phyloP scores from a whole-genome alignment of 2,329 filamentous ascomycete genomes.

The Neurospora sp. region DNA sequence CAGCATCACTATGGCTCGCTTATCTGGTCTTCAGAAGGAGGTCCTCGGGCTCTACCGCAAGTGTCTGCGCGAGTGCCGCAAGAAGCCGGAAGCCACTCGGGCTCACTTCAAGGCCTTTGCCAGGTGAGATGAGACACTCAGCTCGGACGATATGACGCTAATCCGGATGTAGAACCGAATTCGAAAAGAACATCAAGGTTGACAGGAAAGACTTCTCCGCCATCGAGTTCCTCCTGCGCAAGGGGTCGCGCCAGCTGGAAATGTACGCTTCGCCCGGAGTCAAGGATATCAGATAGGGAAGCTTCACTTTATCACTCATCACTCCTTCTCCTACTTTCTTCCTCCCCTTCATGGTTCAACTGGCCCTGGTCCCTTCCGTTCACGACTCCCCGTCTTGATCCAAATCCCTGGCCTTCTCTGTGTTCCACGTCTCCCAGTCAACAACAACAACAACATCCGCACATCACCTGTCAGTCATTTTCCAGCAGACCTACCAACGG shows the following conservation, averaged over 20 bases:
- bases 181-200: constrained; percentile 57
- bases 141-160: constrained; percentile 1
- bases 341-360: neutral
- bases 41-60: constrained; percentile 78
- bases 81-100: constrained; percentile 56
- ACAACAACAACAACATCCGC: neutral
- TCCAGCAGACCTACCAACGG: constrained; percentile 7
- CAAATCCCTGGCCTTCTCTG: neutral
- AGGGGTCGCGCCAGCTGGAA: constrained; percentile 73
- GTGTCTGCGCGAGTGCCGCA: constrained; percentile 71
- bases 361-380: neutral
- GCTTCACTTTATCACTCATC: neutral
- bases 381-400: neutral
- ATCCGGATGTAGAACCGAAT: constrained; percentile 52
- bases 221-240: constrained; percentile 76
- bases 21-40: constrained; percentile 85
- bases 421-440: neutral
- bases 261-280: constrained; percentile 72
- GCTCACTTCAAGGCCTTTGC: constrained; percentile 55
- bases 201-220: constrained; percentile 80
- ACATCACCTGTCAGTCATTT: neutral
- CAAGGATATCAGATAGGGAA: constrained; percentile 52
- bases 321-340: constrained; percentile 10
- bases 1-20: constrained; percentile 28
- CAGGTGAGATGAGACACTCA: constrained; percentile 35